Evolutionary conservation across 176 grass and related monocot species (phyloP), one percentile per base, ranked within the genome.

Genomic region (Ampelocalamus luodianensis): DNA sequence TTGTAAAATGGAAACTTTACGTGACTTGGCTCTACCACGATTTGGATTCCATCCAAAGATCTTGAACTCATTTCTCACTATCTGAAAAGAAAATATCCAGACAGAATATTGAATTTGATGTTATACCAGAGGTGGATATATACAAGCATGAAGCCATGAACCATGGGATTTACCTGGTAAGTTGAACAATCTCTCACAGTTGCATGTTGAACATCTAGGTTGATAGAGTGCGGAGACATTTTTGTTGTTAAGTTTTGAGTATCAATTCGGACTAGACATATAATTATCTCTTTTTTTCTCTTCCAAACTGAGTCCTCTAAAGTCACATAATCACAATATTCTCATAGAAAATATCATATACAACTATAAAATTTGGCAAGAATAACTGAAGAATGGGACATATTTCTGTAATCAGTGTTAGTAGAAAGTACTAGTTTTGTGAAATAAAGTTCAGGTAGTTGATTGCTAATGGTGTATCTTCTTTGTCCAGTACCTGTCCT

Each of bases 101-200:
- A 6, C 87, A 85, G 68, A 89, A 80, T 77, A 87, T 95, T 22
- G 93, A 98, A 11, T 77, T 65, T 66, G 85, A 95, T 8, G 44
- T 98, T 62, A 95, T 95, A 74, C 77, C 89, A 38, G 93, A 85
- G 72, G 80, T 98, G 59, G 96, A 98, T 82, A 98, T 98, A 85
- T 98, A 98, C 84, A 98, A 93, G 83, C n/a, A n/a, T n/a, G n/a
- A n/a, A n/a, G n/a, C n/a, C 87, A 98, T 77, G 96, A 95, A 70
- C 96, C 96, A 84, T 98, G 96, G 96, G 96, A 98, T 89, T 88
- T 98, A 78, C 91, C 93, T 82, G 78, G 95, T 95, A 92, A 70
- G 88, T 82, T 27, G 12, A 66, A 39, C 55, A 62, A 73, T 26
- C 34, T 80, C 80, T 20, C 70, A 27, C 48, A 16, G 1, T 72